Evolutionary conservation across 2,329 filamentous ascomycete species (phyloP), one percentile per base, ranked within the genome.

Genomic region (Ophiocordyceps camponoti-saundersi): DNA sequence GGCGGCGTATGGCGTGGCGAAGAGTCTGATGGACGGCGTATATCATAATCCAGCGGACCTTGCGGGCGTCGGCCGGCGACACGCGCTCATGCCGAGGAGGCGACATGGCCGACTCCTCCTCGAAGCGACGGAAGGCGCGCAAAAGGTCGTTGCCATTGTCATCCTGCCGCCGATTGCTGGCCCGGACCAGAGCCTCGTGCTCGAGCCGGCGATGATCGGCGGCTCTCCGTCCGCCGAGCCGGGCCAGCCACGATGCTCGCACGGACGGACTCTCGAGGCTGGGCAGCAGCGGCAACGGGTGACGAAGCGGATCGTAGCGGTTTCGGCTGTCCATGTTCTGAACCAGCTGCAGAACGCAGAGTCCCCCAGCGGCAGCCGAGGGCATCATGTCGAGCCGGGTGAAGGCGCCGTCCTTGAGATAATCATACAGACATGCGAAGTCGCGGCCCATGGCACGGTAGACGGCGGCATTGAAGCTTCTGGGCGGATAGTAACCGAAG

Each of bases 11-110:
- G 36, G 79, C 78, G 46, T 75, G 76, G 11, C 74, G 71, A 1
- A 92, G 69, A n/a, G 79, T 80, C 58, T 92, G 85, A 48, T 86
- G 72, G 3, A 78, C 72, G 18, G 78, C 73, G 55, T 90, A 90
- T 7, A 90, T 72, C 34, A 89, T 58, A 29, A 89, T 75, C 85
- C 85, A 92, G 39, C 85, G 72, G 16, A 88, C 74, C 60, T 87
- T 89, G 40, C 85, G 77, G 1, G 77, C 82, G 51, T 90, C 85
- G 10, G 72, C 66, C 12, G 77, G 63, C 0, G 61, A 61, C 2
- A 66, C 56, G 55, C 75, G 79, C 34, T 78, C 74, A 6, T 59
- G 49, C 48, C 75, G 77, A 48, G 66, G 64, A 2, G 72, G 68
- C 0, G 63, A 61, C 44, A 69, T 61, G 20, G 73, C 59, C 8